Evolutionary conservation across 2,329 filamentous ascomycete species (phyloP).

Genomic region (Neoscytalidium dimidiatum): DNA sequence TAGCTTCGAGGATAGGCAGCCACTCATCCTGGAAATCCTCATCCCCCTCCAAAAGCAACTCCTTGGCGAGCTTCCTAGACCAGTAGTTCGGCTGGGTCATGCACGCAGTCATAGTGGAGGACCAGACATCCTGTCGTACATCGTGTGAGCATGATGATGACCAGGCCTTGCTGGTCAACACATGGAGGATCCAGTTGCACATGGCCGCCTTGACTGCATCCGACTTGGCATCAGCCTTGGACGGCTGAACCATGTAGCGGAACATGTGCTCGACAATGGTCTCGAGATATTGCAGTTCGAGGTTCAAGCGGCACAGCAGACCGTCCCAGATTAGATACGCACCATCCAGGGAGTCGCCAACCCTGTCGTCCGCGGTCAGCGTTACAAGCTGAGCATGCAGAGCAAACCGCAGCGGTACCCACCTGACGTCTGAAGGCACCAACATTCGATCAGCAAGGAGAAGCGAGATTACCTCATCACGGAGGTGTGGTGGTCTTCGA

Average conservation of each 20-base stretch:
- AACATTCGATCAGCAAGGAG: constrained; percentile 18
- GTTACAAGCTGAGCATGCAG: constrained; percentile 11
- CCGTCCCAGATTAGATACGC: constrained; percentile 49
- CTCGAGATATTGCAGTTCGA: constrained; percentile 25
- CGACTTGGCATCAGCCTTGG: constrained; percentile 20
- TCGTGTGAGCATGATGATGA: constrained; percentile 23
- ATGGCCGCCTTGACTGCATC: constrained; percentile 18
- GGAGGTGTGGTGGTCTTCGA: not conserved
- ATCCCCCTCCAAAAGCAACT: constrained; percentile 30
- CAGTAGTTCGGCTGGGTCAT: constrained; percentile 41
- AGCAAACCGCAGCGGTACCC: not conserved
- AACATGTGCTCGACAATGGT: constrained; percentile 44
- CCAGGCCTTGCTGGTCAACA: constrained; percentile 46
- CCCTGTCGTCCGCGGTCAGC: constrained; percentile 8
- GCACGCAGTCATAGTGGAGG: constrained; percentile 20
- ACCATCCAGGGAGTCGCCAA: constrained; percentile 8
- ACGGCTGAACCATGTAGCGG: constrained; percentile 30
- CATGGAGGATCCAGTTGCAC: constrained; percentile 53
- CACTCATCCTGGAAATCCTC: constrained; percentile 28
- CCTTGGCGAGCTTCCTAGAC: constrained; percentile 38
- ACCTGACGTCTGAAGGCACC: constrained; percentile 16
- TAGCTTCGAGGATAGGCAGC: constrained; percentile 37
- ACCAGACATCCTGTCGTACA: not conserved
- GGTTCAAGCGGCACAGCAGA: constrained; percentile 38
- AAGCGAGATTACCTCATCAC: constrained; percentile 14